Evolutionary conservation across 1,284 basidiomycete species (phyloP), one percentile per base, ranked within the genome.

Genomic region (Cutaneotrichosporon sp.): DNA sequence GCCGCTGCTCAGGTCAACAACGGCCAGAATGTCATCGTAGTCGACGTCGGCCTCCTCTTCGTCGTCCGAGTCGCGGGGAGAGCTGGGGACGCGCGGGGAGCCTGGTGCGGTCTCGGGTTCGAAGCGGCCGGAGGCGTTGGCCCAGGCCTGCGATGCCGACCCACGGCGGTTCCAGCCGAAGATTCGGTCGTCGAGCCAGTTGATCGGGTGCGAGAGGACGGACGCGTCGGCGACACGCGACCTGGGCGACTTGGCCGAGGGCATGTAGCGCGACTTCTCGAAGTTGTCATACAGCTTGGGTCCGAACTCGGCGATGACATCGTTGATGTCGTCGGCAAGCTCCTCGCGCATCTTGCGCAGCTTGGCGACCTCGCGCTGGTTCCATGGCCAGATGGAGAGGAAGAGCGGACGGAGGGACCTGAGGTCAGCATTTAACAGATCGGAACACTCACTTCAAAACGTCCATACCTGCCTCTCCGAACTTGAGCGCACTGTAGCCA

Each of bases 391-490:
- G 32, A 98, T 78, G 19, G 91, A 88, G 55, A 98, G 81, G 63
- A 98, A 80, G 51, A 99, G 81, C 11, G 96, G 96, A 32, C 90
- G 84, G 17, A 99, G 79, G 24, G 92, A 94, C 74, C 90, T 94
- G 60, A 19, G 52, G 27, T 43, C 42, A 44, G 38, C 8, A 46
- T 17, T 17, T 5, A 25, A n/a, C n/a, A n/a, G n/a, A n/a, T n/a
- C n/a, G n/a, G 38, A 19, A 37, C n/a, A 65, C 65, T 50, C 46
- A 96, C 90, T 98, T 99, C 61, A 96, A 81, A 31, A 99, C 92
- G 69, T 99, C 96, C 83, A 97, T 87, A 32, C 96, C 96, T 17
- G 94, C 96, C 75, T 99, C 96, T 42, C 94, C 94, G 69, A 98
- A 98, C 75, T 97, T 97, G 59, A 99, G 81, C 10, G 94, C 90